These are phyloP conservation scores for Dictyostelium brefeldianum DNA, from an alignment of 78 protist species.

Conservation along the genomic window DNA sequence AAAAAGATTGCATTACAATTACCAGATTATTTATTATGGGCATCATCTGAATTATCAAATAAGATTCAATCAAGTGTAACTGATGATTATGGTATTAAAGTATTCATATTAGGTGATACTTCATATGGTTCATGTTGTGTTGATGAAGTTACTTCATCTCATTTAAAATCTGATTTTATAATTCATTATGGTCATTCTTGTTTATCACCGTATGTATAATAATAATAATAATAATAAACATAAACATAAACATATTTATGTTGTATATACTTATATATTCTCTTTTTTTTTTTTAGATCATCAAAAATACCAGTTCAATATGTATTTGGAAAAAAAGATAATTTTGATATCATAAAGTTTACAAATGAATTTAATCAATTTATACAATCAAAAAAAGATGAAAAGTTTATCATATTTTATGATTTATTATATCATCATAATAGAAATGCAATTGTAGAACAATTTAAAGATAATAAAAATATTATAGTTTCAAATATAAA, in stretches of 20 bases:
- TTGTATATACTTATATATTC: no score
- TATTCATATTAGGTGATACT: conserved; percentile 71
- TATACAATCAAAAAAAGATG: conserved; percentile 2
- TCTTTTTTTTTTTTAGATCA: conserved; percentile 19
- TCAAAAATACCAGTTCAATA: conserved; percentile 76
- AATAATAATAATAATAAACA: neutral
- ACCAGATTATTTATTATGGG: conserved; percentile 73
- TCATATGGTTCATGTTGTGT: conserved; percentile 82
- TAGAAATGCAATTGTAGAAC: neutral
- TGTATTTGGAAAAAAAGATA: conserved; percentile 70
- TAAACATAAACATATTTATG: neutral
- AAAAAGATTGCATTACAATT: conserved; percentile 62
- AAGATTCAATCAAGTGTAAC: neutral
- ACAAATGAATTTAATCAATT: neutral
- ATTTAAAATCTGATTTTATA: conserved; percentile 56
- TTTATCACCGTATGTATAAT: conserved; percentile 66
- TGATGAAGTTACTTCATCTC: conserved; percentile 72
- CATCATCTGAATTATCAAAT: conserved; percentile 26
- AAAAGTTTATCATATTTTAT: conserved; percentile 38
- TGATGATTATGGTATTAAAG: conserved; percentile 5
- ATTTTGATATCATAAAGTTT: neutral
- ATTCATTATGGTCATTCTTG: conserved; percentile 83
- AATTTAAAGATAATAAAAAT: neutral
- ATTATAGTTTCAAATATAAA: neutral
- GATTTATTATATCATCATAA: conserved; percentile 24